A percentile compares a stretch with the other conserved stretches of the same genome.
Conservation (phyloP, 2,329 filamentous ascomycete species). For the Arachnomyces sp. region DNA sequence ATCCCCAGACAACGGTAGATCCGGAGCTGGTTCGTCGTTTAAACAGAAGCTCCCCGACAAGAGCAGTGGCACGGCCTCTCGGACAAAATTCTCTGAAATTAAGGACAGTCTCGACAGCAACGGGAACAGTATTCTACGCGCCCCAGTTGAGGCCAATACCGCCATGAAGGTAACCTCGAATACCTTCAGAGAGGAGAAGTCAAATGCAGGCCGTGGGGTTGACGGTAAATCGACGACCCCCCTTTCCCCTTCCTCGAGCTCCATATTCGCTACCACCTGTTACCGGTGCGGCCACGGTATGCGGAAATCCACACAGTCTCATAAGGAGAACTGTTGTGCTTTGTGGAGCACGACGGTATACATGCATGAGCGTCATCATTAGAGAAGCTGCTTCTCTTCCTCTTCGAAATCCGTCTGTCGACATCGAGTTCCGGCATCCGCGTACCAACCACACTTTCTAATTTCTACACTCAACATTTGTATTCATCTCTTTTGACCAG, state of each 20-base stretch:
- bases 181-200: not conserved
- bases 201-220: not conserved
- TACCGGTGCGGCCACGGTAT: conserved; percentile 66
- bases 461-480: too few relatives aligned
- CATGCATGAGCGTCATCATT: conserved; percentile 50
- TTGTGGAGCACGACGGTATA: conserved; percentile 60
- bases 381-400: not conserved
- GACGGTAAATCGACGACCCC: conserved; percentile 9
- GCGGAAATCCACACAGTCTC: too few relatives aligned
- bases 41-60: too few relatives aligned
- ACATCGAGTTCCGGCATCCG: too few relatives aligned
- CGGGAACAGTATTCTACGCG: not conserved
- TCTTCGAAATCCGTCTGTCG: too few relatives aligned
- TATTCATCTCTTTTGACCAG: too few relatives aligned
- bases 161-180: not conserved
- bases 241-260: conserved; percentile 2
- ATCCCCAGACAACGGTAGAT: conserved; percentile 21
- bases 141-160: not conserved
- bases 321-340: conserved; percentile 62
- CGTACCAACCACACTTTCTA: too few relatives aligned
- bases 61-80: not conserved
- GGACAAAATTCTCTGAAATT: not conserved
- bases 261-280: conserved; percentile 49
- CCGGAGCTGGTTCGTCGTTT: too few relatives aligned
- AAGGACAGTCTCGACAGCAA: not conserved